Conservation (phyloP, 2,329 filamentous ascomycete genomes). For the Exophiala sp. region DNA sequence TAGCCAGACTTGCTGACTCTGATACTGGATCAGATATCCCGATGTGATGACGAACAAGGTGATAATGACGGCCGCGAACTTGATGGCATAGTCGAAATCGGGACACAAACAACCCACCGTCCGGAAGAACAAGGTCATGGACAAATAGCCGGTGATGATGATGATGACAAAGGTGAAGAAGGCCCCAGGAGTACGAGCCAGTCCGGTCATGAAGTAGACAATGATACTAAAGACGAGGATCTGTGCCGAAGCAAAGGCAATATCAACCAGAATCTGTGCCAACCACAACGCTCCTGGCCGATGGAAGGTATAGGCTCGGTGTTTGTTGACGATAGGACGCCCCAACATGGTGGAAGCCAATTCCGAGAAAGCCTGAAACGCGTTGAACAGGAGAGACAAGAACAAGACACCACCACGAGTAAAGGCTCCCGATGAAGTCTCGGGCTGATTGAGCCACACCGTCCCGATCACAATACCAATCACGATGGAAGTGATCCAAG, state of each 20-base stretch:
- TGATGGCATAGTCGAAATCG: slow-evolving; percentile 80
- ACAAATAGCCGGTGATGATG: slow-evolving; percentile 61
- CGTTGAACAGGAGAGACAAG: slow-evolving; percentile 73
- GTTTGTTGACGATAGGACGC: slow-evolving; percentile 73
- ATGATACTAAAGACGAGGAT: slow-evolving; percentile 68
- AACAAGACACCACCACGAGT: slow-evolving; percentile 77
- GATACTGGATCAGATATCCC: slow-evolving; percentile 78
- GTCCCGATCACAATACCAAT: slow-evolving; percentile 75
- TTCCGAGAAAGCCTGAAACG: slow-evolving; percentile 80
- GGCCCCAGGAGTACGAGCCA: slow-evolving; percentile 62
- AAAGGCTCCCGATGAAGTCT: slow-evolving; percentile 63
- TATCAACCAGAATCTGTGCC: slow-evolving; percentile 64
- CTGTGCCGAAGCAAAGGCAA: slow-evolving; percentile 63
- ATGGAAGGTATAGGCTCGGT: slow-evolving; percentile 76
- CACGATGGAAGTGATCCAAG: slow-evolving; percentile 64
- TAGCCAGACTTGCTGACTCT: slow-evolving; percentile 66
- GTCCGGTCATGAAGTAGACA: slow-evolving; percentile 71
- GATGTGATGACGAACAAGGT: slow-evolving; percentile 75
- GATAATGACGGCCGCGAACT: slow-evolving; percentile 71
- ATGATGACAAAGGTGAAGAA: slow-evolving; percentile 74
- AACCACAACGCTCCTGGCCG: slow-evolving; percentile 77
- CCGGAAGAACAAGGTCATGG: slow-evolving; percentile 72
- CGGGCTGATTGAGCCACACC: slow-evolving; percentile 65
- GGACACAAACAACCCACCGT: slow-evolving; percentile 69
- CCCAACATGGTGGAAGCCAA: slow-evolving; percentile 69